phyloP scores from a whole-genome alignment of 2,329 filamentous ascomycete genomes.

The Metarhizium rileyi region DNA sequence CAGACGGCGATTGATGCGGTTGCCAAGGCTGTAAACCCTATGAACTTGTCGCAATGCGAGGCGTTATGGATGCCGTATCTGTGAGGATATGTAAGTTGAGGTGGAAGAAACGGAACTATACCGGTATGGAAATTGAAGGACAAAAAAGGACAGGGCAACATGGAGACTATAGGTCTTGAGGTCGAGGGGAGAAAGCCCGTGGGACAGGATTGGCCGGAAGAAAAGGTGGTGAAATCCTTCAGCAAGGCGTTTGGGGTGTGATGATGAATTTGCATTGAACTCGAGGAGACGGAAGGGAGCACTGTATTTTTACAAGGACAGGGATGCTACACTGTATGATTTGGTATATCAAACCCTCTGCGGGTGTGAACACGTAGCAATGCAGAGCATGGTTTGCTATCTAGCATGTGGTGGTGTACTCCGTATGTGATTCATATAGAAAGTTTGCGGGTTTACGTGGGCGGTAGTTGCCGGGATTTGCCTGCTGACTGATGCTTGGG shows the following conservation, averaged over 20 bases:
- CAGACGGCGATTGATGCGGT: slow-evolving; percentile 95
- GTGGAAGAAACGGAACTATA: not conserved
- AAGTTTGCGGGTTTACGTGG: no score
- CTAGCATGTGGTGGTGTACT: no score
- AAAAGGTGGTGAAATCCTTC: slow-evolving; percentile 1
- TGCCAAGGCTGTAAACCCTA: slow-evolving; percentile 84
- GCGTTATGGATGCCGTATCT: slow-evolving; percentile 96
- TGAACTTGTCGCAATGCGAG: slow-evolving; percentile 80
- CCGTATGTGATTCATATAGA: no score
- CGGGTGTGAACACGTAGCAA: no score
- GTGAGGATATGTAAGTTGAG: slow-evolving; percentile 29
- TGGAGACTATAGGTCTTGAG: no score
- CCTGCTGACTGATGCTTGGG: not conserved
- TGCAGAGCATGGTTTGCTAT: no score
- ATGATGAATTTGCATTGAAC: not conserved
- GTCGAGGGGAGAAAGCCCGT: no score
- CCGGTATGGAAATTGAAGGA: not conserved
- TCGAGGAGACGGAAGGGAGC: not conserved
- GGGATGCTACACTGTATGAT: no score
- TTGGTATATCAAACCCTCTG: no score
- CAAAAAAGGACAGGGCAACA: not conserved
- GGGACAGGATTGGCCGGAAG: not conserved
- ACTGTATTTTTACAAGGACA: not conserved
- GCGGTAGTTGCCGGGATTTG: not conserved
- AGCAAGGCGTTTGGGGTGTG: slow-evolving; percentile 10